These are phyloP conservation scores for Ajuga chamaepitys DNA, from an alignment of 257 asterid genomes.

Conservation along the genomic window DNA sequence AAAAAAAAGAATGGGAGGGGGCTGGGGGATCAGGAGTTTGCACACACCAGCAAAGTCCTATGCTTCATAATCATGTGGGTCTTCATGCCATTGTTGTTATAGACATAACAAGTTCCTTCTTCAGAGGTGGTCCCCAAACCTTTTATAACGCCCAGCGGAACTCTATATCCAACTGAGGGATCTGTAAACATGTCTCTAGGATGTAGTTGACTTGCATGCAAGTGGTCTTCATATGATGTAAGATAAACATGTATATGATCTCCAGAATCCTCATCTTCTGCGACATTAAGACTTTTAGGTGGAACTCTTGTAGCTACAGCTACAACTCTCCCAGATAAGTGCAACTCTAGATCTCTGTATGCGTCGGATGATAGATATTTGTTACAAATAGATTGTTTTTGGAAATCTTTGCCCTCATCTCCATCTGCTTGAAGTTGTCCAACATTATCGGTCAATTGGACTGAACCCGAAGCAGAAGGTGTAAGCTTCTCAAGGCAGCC, in stretches of 20 bases:
- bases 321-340: slow-evolving; percentile 64
- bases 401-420: slow-evolving; percentile 19
- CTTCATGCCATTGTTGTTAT: slow-evolving; percentile 45
- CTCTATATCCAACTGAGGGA: slow-evolving; percentile 32
- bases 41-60: slow-evolving; percentile 72
- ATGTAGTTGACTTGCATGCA: slow-evolving; percentile 12
- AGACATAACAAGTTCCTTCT: slow-evolving; percentile 77
- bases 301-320: slow-evolving; percentile 77
- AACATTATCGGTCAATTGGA: slow-evolving; percentile 19
- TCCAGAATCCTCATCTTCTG: slow-evolving; percentile 35
- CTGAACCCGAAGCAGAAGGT: slow-evolving; percentile 25
- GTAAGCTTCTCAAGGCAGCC: slow-evolving; percentile 29
- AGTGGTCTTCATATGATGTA: slow-evolving; percentile 26
- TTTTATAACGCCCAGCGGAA: slow-evolving; percentile 64
- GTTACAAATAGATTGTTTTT: slow-evolving; percentile 23
- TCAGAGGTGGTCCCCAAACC: slow-evolving; percentile 83
- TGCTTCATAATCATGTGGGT: slow-evolving; percentile 91
- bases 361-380: slow-evolving; percentile 42
- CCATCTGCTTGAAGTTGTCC: slow-evolving; percentile 19
- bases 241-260: slow-evolving; percentile 69
- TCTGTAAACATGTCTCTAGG: slow-evolving; percentile 16
- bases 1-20: background rate
- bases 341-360: slow-evolving; percentile 66
- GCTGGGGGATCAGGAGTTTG: background rate
- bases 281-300: slow-evolving; percentile 29